Percentiles rank a stretch among this genome's conserved stretches.
These are phyloP conservation scores for Mycena filopes DNA, from an alignment of 768 basidiomycete species.

Conservation along the genomic window DNA sequence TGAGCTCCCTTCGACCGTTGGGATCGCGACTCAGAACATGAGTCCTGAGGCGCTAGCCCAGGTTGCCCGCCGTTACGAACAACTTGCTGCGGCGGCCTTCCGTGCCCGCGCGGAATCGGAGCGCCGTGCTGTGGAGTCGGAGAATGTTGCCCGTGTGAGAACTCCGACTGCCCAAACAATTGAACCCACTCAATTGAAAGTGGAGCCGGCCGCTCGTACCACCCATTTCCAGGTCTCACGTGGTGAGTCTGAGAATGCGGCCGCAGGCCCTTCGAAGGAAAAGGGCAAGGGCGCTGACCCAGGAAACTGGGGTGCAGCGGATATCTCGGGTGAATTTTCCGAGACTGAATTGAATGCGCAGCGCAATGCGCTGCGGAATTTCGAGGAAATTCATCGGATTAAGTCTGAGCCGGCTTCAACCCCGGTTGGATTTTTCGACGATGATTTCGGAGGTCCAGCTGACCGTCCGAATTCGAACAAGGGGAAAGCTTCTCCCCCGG, in stretches of 20 bases:
- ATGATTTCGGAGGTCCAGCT: neutral
- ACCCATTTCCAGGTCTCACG: neutral
- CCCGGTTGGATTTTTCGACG: slow-evolving; percentile 5
- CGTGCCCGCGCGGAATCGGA: slow-evolving; percentile 4
- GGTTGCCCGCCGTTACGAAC: slow-evolving; percentile 2
- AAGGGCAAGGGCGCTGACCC: neutral
- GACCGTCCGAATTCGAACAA: no score
- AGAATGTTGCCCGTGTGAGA: no score
- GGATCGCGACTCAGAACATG: slow-evolving; percentile 8
- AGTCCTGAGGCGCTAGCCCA: neutral
- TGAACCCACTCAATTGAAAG: neutral
- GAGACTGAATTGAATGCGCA: slow-evolving; percentile 1
- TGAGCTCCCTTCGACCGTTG: slow-evolving; percentile 1
- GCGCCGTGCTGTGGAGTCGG: neutral
- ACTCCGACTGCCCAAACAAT: neutral
- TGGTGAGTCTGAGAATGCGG: neutral
- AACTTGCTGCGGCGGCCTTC: slow-evolving; percentile 5
- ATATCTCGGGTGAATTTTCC: slow-evolving; percentile 3
- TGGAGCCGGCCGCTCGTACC: neutral
- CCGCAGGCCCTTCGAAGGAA: neutral
- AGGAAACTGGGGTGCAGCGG: no score
- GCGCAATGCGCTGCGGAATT: slow-evolving; percentile 4
- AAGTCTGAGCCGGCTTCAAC: slow-evolving; percentile 2
- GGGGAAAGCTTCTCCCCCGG: no score
- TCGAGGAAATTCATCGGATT: neutral